Evolutionary conservation across 148 eudicot species (phyloP).

Genomic region (Heliamphora exappendiculata): DNA sequence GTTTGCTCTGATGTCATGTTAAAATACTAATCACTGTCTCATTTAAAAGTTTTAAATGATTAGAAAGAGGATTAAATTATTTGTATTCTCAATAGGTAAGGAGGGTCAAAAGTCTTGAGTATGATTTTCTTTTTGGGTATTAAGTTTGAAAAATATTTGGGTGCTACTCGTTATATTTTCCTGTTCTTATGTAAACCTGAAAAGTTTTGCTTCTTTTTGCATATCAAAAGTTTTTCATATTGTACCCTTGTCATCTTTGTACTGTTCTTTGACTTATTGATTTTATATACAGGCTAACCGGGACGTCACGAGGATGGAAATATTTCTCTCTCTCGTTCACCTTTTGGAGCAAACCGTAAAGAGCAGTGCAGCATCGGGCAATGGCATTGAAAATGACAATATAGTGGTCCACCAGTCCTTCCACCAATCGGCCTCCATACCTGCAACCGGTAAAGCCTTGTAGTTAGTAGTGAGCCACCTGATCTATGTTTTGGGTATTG

Average conservation of each 20-base stretch:
- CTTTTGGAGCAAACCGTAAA: slow-evolving; percentile 63
- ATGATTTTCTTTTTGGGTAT: neutral
- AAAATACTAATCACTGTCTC: too few species aligned
- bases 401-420: slow-evolving; percentile 31
- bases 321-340: slow-evolving; percentile 59
- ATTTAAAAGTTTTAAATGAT: too few species aligned
- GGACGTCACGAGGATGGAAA: slow-evolving; percentile 78
- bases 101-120: neutral
- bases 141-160: neutral
- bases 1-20: too few species aligned
- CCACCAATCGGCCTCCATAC: slow-evolving; percentile 36
- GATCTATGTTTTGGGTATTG: slow-evolving; percentile 18
- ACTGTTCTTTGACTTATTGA: neutral
- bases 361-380: slow-evolving; percentile 26
- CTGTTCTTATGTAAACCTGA: neutral
- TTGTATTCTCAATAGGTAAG: neutral
- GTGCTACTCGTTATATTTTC: neutral
- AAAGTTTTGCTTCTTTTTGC: neutral
- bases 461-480: slow-evolving; percentile 39
- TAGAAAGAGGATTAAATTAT: too few species aligned
- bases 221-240: neutral
- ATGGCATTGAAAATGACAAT: slow-evolving; percentile 26
- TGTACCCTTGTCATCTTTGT: neutral
- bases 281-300: slow-evolving; percentile 53
- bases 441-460: slow-evolving; percentile 34